Evolutionary conservation across 495 filamentous ascomycete genomes (phyloP).

Genomic region (Aspergillus egyptiacus): DNA sequence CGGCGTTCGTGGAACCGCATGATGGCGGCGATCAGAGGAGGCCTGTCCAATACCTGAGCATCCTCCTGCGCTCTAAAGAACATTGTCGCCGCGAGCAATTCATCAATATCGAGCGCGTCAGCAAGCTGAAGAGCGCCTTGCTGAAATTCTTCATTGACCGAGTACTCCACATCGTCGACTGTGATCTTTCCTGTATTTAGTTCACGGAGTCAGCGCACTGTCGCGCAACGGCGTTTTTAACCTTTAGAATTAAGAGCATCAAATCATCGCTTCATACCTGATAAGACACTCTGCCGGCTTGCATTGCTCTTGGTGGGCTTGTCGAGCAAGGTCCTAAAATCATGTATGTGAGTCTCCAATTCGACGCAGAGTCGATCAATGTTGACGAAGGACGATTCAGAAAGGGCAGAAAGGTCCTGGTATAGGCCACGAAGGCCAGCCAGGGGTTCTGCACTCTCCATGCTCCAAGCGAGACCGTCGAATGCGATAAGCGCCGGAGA

Average conservation of each 20-base stretch:
- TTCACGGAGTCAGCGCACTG: conserved; percentile 29
- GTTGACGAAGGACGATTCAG: conserved; percentile 53
- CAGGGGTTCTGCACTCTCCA: conserved; percentile 61
- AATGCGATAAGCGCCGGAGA: conserved; percentile 21
- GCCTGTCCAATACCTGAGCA: conserved; percentile 56
- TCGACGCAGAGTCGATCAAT: conserved; percentile 59
- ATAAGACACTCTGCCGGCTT: conserved; percentile 55
- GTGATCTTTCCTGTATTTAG: conserved; percentile 58
- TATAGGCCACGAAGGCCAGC: conserved; percentile 69
- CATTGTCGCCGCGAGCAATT: conserved; percentile 70
- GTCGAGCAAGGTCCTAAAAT: conserved; percentile 72
- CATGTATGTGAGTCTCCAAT: conserved; percentile 61
- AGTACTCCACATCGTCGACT: conserved; percentile 64
- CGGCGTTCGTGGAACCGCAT: conserved; percentile 80
- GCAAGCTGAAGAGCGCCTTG: conserved; percentile 71
- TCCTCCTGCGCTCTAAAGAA: conserved; percentile 64
- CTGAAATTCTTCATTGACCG: conserved; percentile 82
- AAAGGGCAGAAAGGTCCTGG: conserved; percentile 65
- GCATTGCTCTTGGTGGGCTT: conserved; percentile 64
- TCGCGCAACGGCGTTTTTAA: neutral
- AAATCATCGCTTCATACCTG: conserved; percentile 33
- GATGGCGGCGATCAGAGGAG: conserved; percentile 64
- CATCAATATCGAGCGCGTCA: conserved; percentile 84
- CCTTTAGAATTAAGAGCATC: neutral
- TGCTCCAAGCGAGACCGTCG: conserved; percentile 27